Evolutionary conservation across 495 filamentous ascomycete species (phyloP), one percentile per base, ranked within the genome.

Genomic region (Mytilinidion resinicola): DNA sequence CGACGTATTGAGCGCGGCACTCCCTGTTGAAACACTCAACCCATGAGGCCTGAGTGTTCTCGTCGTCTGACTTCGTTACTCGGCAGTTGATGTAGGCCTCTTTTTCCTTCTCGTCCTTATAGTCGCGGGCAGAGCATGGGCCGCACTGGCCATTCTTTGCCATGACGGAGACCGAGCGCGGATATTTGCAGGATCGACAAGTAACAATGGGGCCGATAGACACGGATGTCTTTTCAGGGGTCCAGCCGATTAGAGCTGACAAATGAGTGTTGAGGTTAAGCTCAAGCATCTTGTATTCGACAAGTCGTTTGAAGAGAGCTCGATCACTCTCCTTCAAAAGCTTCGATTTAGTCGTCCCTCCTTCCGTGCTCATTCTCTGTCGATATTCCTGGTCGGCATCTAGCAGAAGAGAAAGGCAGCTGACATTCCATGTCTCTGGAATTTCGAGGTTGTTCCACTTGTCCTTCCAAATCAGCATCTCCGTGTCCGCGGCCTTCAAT

Each of bases 161-260:
- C 74, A 78, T 78, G 4, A 80, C 63, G 9, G 74, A 78, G 1
- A 78, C 74, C 0, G 76, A 79, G 0, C 77, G 67, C 1, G 75
- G 74, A 39, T 63, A 72, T n/a, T 72, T 42, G 51, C 75, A 79
- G 12, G 34, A 57, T 44, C 66, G 70, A 60, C 77, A 79, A n/a
- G 62, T 58, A 3, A 64, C 67, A 11, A 71, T 41, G 1, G 74
- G 76, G 7, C 77, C 74, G 6, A 77, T 49, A 1, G 68, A 47
- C 0, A 65, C 64, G 34, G 55, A 65, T 25, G 66, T 68, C 67
- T 76, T 77, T 11, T 72, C 51, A 3, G 77, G 77, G 5, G 64
- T 72, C 74, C 74, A 79, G 3, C 73, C 66, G n/a, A 74, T 49
- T 9, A 53, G 55, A 1, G 72, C 72, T 6, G 57, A 64, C 3